phyloP scores from a whole-genome alignment of 176 grass and related monocot species.

The Oryza nivara region DNA sequence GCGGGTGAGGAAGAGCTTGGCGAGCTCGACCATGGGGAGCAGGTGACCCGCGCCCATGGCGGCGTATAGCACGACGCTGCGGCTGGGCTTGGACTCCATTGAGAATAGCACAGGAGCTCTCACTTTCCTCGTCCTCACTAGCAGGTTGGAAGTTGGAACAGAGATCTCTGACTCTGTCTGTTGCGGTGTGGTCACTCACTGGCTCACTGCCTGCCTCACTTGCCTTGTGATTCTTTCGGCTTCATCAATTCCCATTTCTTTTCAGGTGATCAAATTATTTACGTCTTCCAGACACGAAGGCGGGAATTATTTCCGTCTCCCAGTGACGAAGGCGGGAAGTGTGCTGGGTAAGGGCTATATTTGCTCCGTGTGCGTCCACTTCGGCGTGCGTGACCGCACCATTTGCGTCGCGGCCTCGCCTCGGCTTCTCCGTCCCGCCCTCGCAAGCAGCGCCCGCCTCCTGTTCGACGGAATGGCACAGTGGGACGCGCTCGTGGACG shows the following conservation, averaged over 20 bases:
- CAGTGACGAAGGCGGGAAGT: neutral
- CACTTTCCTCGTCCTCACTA: no score
- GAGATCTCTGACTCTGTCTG: no score
- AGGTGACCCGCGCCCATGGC: conserved; percentile 47
- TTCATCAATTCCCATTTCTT: neutral
- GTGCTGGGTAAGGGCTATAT: no score
- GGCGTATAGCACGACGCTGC: conserved; percentile 43
- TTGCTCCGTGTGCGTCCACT: neutral
- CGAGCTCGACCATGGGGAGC: conserved; percentile 51
- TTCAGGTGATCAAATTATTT: neutral
- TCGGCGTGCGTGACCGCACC: neutral
- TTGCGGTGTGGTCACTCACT: no score
- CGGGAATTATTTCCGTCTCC: neutral
- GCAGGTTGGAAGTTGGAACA: no score
- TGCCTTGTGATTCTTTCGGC: neutral
- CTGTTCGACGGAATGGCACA: conserved; percentile 62
- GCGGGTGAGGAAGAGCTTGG: conserved; percentile 44
- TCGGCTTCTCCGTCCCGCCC: conserved; percentile 24
- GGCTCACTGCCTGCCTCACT: no score
- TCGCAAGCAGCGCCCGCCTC: neutral
- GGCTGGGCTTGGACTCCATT: conserved; percentile 11
- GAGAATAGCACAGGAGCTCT: neutral
- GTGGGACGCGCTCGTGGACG: conserved; percentile 67
- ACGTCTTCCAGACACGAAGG: neutral
- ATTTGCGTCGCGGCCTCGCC: neutral